phyloP scores from a whole-genome alignment of 768 basidiomycete species.

The Mycena filopes region DNA sequence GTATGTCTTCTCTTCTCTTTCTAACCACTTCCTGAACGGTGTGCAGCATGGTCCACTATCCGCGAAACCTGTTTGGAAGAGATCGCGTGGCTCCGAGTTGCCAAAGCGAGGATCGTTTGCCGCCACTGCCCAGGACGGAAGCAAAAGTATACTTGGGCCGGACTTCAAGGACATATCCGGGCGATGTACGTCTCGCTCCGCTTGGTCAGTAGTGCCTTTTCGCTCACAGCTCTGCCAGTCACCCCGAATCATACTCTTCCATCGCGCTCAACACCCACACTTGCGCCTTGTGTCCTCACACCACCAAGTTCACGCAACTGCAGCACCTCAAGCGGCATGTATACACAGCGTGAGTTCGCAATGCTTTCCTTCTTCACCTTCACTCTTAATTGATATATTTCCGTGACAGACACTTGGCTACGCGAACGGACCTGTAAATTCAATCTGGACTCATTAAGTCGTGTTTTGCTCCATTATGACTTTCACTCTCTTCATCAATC shows the following conservation, averaged over 20 bases:
- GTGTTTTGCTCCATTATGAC: too few relatives aligned
- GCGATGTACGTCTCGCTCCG: not conserved
- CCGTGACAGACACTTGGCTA: too few relatives aligned
- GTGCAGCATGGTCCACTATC: conserved; percentile 7
- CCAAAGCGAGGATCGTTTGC: not conserved
- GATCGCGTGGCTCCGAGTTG: not conserved
- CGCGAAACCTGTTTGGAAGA: not conserved
- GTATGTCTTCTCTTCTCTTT: not conserved
- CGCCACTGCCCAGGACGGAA: not conserved
- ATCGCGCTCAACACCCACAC: not conserved
- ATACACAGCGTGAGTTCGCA: not conserved
- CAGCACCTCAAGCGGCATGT: not conserved
- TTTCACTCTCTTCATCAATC: too few relatives aligned
- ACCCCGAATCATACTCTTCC: not conserved
- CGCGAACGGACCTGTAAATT: too few relatives aligned
- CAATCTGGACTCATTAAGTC: too few relatives aligned
- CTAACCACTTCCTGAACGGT: not conserved
- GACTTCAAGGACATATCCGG: not conserved
- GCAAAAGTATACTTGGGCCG: not conserved
- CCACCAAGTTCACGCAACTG: not conserved
- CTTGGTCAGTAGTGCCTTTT: not conserved
- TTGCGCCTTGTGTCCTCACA: not conserved
- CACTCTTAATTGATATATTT: too few relatives aligned
- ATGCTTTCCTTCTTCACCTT: not conserved
- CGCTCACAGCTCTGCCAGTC: not conserved